A percentile compares a stretch with the other conserved stretches of the same genome.
These are phyloP conservation scores for Hordeum pubiflorum DNA, from an alignment of 202 grass and related monocot species.

Conservation along the genomic window DNA sequence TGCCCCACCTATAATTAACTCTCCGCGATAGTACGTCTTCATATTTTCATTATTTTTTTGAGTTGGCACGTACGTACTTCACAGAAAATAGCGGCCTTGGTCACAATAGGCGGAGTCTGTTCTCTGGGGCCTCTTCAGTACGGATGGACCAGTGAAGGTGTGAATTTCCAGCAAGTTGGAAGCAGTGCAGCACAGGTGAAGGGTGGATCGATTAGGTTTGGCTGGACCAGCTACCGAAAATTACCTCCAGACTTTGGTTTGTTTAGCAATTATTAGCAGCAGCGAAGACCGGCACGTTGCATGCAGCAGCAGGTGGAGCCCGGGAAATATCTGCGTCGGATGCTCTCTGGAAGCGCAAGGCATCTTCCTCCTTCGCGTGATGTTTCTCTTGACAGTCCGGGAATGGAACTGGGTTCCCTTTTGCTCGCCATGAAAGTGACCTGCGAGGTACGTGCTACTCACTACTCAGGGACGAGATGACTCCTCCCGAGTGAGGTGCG, in stretches of 20 bases:
- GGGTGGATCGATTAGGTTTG: neutral
- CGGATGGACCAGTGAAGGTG: neutral
- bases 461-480: no score
- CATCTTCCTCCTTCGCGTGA: neutral
- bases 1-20: no score
- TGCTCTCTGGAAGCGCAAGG: neutral
- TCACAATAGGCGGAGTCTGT: neutral
- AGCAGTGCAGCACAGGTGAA: neutral
- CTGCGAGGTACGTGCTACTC: neutral
- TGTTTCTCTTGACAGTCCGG: neutral
- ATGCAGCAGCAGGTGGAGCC: neutral
- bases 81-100: no score
- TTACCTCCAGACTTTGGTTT: neutral
- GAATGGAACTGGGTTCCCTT: neutral
- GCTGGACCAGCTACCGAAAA: neutral
- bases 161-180: slow-evolving; percentile 2
- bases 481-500: neutral
- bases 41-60: no score
- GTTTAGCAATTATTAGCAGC: neutral
- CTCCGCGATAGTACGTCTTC: no score
- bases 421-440: neutral
- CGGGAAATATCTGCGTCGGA: neutral
- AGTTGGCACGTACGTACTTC: no score
- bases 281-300: neutral
- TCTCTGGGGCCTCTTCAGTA: neutral